Percentiles rank a stretch among this genome's conserved stretches.
phyloP scores from a whole-genome alignment of 2,329 filamentous ascomycete species.

The Diplocarpon mali region DNA sequence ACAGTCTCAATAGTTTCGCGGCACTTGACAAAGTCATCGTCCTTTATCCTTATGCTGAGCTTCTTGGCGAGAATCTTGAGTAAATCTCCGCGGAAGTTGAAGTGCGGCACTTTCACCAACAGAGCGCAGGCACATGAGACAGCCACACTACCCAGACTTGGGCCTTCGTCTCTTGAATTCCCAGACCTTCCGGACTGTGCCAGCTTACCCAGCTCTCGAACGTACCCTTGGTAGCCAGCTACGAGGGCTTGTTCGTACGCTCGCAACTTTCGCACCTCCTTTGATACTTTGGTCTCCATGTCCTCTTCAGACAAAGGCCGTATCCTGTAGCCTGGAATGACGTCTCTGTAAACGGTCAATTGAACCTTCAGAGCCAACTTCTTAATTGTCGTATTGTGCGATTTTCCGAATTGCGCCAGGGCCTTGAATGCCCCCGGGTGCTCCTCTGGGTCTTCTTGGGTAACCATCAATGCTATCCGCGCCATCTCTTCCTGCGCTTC shows the following conservation, averaged over 20 bases:
- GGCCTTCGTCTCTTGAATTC: constrained; percentile 30
- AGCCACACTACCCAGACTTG: constrained; percentile 59
- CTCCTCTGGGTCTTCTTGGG: constrained; percentile 80
- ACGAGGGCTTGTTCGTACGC: constrained; percentile 83
- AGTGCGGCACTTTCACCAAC: constrained; percentile 76
- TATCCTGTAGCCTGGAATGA: constrained; percentile 94
- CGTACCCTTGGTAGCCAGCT: constrained; percentile 71
- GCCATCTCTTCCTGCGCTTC: constrained; percentile 89
- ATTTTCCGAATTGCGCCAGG: constrained; percentile 62
- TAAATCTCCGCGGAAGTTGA: constrained; percentile 88
- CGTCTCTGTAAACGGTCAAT: constrained; percentile 83
- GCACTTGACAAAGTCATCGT: constrained; percentile 68
- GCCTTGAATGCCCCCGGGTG: constrained; percentile 70
- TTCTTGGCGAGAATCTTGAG: constrained; percentile 80
- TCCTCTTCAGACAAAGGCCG: constrained; percentile 67
- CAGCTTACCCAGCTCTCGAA: constrained; percentile 61
- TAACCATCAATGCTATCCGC: constrained; percentile 66
- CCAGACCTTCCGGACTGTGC: constrained; percentile 44
- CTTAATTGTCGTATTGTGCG: constrained; percentile 61
- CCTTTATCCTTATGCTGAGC: constrained; percentile 60
- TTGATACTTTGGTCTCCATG: constrained; percentile 71
- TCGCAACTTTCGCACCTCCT: constrained; percentile 75
- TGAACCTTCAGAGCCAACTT: constrained; percentile 83
- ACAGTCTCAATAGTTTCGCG: constrained; percentile 68
- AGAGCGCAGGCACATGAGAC: constrained; percentile 79